Conservation (phyloP, 805 yeast genomes). For the Candida corydali region DNA sequence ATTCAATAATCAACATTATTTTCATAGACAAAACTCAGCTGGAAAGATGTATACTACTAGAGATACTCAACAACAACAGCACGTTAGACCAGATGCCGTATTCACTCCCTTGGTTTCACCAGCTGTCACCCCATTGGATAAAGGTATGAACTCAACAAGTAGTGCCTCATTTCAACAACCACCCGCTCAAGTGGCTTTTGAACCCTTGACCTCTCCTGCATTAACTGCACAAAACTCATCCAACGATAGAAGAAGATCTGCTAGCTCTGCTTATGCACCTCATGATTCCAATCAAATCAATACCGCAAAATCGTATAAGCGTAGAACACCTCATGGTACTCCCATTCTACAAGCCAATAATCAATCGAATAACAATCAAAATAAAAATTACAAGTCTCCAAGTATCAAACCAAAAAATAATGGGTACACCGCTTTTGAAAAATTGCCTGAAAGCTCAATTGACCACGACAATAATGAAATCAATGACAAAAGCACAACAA, state of each 20-base stretch:
- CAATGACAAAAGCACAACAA: neutral
- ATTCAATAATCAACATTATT: constrained; percentile 38
- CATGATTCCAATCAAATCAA: constrained; percentile 18
- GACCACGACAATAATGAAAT: constrained; percentile 2
- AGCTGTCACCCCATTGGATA: constrained; percentile 61
- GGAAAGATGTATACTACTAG: constrained; percentile 7
- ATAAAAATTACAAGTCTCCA: constrained; percentile 26
- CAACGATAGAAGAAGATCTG: constrained; percentile 27
- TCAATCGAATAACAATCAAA: constrained; percentile 14
- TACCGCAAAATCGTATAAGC: constrained; percentile 17
- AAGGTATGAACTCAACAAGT: constrained; percentile 15
- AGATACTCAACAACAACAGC: constrained; percentile 15
- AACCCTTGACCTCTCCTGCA: constrained; percentile 68
- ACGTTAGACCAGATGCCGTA: constrained; percentile 53
- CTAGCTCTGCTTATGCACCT: constrained; percentile 29
- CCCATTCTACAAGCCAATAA: constrained; percentile 30
- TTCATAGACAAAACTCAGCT: constrained; percentile 23
- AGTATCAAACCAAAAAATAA: constrained; percentile 24
- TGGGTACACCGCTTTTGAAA: constrained; percentile 16
- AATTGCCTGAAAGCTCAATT: constrained; percentile 25
- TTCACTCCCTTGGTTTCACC: constrained; percentile 80
- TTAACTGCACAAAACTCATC: constrained; percentile 39
- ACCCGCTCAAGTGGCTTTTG: constrained; percentile 30
- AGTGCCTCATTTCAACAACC: constrained; percentile 11
- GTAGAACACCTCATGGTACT: constrained; percentile 43